Conservation (phyloP, 371 early-diverging fungal genomes). For the Apophysomyces ossiformis region DNA sequence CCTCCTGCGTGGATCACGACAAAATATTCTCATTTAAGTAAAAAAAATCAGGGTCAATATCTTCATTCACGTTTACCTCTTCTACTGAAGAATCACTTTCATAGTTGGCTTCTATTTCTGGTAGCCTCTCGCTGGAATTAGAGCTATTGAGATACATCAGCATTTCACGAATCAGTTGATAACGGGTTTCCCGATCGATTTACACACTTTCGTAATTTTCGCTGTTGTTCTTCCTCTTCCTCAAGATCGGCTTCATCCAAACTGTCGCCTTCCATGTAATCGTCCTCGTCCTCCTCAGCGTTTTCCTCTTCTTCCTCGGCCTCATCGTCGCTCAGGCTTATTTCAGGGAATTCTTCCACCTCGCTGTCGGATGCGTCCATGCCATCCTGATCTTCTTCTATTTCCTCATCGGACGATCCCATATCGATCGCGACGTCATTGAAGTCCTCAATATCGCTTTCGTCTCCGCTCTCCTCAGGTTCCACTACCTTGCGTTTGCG, state of each 20-base stretch:
- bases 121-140: slow-evolving; percentile 46
- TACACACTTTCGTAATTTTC: slow-evolving; percentile 23
- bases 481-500: slow-evolving; percentile 23
- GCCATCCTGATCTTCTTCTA: slow-evolving; percentile 1
- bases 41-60: background rate
- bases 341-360: slow-evolving; percentile 54
- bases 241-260: slow-evolving; percentile 53
- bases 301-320: slow-evolving; percentile 44
- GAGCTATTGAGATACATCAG: background rate
- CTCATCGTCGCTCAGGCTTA: slow-evolving; percentile 39
- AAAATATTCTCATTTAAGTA: background rate
- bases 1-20: slow-evolving; percentile 35
- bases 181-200: slow-evolving; percentile 22
- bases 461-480: slow-evolving; percentile 37
- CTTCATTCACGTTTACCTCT: slow-evolving; percentile 55
- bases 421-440: slow-evolving; percentile 52
- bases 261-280: slow-evolving; percentile 43
- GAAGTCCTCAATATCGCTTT: slow-evolving; percentile 45
- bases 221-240: slow-evolving; percentile 40
- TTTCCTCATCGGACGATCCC: slow-evolving; percentile 47
- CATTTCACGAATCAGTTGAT: slow-evolving; percentile 41
- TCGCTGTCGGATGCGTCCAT: slow-evolving; percentile 29
- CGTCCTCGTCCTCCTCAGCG: slow-evolving; percentile 38
- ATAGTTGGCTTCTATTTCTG: slow-evolving; percentile 91
- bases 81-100: slow-evolving; percentile 92